Percentiles rank a stretch among this genome's conserved stretches.
These are phyloP conservation scores for Hypoxylon sp. DNA, from an alignment of 2,329 filamentous ascomycete genomes.

Conservation along the genomic window DNA sequence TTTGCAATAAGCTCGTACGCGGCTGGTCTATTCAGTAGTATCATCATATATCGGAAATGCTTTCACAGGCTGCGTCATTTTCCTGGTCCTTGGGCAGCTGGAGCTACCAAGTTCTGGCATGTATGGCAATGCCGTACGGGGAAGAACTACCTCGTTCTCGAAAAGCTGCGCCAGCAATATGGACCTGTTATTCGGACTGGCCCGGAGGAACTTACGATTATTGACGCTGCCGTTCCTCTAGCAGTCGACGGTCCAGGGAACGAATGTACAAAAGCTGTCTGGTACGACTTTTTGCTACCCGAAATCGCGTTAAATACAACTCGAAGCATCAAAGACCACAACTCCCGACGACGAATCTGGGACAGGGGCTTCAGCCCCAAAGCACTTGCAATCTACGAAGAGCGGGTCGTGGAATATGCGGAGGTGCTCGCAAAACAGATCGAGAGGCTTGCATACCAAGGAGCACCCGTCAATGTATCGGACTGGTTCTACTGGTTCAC, in stretches of 20 bases:
- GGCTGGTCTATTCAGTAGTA: constrained; percentile 37
- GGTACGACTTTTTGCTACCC: constrained; percentile 48
- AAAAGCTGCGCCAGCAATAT: constrained; percentile 41
- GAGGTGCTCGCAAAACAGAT: constrained; percentile 32
- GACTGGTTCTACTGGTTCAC: constrained; percentile 45
- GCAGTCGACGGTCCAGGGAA: constrained; percentile 38
- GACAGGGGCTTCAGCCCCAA: constrained; percentile 36
- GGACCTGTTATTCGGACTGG: constrained; percentile 47
- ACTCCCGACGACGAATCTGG: constrained; percentile 40
- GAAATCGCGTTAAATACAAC: constrained; percentile 39
- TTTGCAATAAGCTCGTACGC: constrained; percentile 21
- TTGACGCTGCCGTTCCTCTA: constrained; percentile 34
- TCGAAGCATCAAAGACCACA: constrained; percentile 37
- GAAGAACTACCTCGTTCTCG: constrained; percentile 43
- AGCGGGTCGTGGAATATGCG: constrained; percentile 37
- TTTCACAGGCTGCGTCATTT: constrained; percentile 45
- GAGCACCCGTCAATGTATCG: constrained; percentile 36
- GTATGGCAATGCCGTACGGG: constrained; percentile 36
- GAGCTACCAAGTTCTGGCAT: constrained; percentile 45
- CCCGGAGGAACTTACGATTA: constrained; percentile 46
- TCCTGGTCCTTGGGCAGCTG: constrained; percentile 37
- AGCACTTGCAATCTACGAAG: constrained; percentile 34
- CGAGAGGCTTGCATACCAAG: constrained; percentile 24
- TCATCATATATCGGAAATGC: constrained; percentile 45
- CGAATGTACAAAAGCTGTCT: constrained; percentile 41